Evolutionary conservation across 177 flowering plant genomes (phyloP), one percentile per base, ranked within the genome.

Genomic region (Vitis hybrid): DNA sequence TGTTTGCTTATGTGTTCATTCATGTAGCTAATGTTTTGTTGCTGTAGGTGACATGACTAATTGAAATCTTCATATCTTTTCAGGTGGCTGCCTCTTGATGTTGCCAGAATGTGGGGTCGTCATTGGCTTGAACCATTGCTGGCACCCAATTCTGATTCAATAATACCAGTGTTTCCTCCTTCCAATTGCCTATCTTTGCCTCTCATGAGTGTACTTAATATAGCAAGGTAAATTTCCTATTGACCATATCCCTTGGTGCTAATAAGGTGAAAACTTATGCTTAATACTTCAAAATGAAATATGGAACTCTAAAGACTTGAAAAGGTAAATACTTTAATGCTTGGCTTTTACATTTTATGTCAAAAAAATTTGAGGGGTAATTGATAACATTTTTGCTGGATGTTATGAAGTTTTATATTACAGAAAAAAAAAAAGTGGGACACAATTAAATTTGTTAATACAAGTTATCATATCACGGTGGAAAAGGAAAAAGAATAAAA

Each of bases 71-170:
- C 32, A 27, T 56, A 35, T 59, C 60, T 53, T 79, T 60, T 67
- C 80, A 95, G 98, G 78, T 93, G 99, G 99, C 86, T 95, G 53
- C 99, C 99, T 64, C 77, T 83, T 71, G 97, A 95, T 80, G 90
- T 95, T 82, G 97, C 98, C 11, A 85, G 88, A 70, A 89, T 93
- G 89, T 93, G 98, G 98, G 93, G 96, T 5, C 96, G 98, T 10
- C 97, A 88, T 82, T 93, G 98, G 96, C 92, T 95, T 73, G 99
- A 93, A 76, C 90, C 92, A 11, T 72, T 89, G 77, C 78, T 95
- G 66, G 63, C 87, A 53, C 93, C 98, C 41, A 86, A 83, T 83
- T 93, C 97, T 53, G 88, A 85, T 58, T 55, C 79, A 55, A 63
- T 65, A 18, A 64, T 90, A 68, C 98, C 98, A 32, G 51, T 71